Conservation (phyloP, 768 basidiomycete species). For the Gloeophyllum trabeum region DNA sequence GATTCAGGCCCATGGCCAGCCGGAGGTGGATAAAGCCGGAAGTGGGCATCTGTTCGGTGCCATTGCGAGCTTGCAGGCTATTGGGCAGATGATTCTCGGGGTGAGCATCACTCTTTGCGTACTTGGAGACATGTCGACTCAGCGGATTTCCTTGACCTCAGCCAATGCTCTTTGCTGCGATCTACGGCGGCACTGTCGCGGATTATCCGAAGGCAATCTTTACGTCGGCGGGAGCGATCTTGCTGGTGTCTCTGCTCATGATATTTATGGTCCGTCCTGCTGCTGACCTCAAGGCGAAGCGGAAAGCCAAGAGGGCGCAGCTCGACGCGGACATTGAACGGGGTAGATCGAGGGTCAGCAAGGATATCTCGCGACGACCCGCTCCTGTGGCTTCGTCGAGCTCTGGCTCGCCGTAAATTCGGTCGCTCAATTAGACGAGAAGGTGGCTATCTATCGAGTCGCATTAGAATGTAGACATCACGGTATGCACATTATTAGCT, state of each 20-base stretch:
- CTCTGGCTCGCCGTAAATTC: constrained; percentile 1
- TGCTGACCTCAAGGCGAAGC: constrained; percentile 10
- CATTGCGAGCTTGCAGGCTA: constrained; percentile 53
- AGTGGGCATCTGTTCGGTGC: constrained; percentile 61
- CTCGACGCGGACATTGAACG: constrained; percentile 16
- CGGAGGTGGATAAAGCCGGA: constrained; percentile 24
- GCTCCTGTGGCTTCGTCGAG: not conserved
- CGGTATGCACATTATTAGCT: no score
- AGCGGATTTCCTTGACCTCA: constrained; percentile 15
- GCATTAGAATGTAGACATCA: no score
- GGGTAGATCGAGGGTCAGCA: constrained; percentile 23
- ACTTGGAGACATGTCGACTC: not conserved
- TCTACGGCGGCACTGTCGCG: constrained; percentile 55
- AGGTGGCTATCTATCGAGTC: no score
- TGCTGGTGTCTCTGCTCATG: constrained; percentile 35
- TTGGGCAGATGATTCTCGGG: constrained; percentile 50
- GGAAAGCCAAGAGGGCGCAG: constrained; percentile 9
- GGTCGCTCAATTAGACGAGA: no score
- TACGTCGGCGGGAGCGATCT: constrained; percentile 41
- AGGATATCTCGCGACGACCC: constrained; percentile 14
- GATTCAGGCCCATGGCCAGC: constrained; percentile 3
- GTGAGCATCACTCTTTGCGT: constrained; percentile 20
- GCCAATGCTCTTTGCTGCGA: constrained; percentile 59
- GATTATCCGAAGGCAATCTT: constrained; percentile 63
- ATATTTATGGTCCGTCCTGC: constrained; percentile 30